Conservation (phyloP, 1,284 basidiomycete species). For the Calocybe gambosa region DNA sequence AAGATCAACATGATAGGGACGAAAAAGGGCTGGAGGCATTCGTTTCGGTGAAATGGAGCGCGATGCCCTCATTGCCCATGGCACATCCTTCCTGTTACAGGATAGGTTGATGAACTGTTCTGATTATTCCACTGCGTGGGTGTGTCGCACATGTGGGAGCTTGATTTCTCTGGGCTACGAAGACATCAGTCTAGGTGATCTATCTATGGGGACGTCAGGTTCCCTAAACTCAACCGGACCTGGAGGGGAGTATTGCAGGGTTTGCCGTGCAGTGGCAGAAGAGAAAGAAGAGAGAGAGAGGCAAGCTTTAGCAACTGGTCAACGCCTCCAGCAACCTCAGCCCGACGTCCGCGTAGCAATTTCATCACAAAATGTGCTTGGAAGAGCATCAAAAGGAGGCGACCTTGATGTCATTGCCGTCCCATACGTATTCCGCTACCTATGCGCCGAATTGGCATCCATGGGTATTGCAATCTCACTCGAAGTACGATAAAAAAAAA, state of each 20-base stretch:
- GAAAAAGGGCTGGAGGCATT: constrained; percentile 97
- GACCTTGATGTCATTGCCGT: constrained; percentile 92
- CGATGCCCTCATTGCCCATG: constrained; percentile 97
- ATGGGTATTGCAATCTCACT: constrained; percentile 84
- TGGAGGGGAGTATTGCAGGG: constrained; percentile 85
- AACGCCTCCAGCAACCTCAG: constrained; percentile 32
- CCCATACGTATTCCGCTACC: constrained; percentile 91
- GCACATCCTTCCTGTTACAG: constrained; percentile 96
- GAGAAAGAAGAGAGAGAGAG: constrained; percentile 54
- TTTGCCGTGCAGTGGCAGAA: constrained; percentile 73
- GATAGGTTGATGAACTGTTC: constrained; percentile 99
- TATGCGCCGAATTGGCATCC: constrained; percentile 79
- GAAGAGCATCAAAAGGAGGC: constrained; percentile 55
- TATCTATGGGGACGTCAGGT: constrained; percentile 44
- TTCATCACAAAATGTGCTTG: constrained; percentile 59
- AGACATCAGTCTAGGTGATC: constrained; percentile 67
- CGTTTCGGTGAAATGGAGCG: constrained; percentile 99
- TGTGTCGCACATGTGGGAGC: constrained; percentile 93
- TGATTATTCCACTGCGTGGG: constrained; percentile 98
- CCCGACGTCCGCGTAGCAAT: constrained; percentile 59
- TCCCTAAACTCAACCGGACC: constrained; percentile 55
- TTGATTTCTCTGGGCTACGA: constrained; percentile 95
- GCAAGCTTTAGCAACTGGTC: constrained; percentile 45
- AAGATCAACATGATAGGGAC: constrained; percentile 52
- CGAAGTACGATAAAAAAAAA: constrained; percentile 41